Evolutionary conservation across 805 yeast species (phyloP), one percentile per base, ranked within the genome.

Genomic region (Debaryomyces hansenii): DNA sequence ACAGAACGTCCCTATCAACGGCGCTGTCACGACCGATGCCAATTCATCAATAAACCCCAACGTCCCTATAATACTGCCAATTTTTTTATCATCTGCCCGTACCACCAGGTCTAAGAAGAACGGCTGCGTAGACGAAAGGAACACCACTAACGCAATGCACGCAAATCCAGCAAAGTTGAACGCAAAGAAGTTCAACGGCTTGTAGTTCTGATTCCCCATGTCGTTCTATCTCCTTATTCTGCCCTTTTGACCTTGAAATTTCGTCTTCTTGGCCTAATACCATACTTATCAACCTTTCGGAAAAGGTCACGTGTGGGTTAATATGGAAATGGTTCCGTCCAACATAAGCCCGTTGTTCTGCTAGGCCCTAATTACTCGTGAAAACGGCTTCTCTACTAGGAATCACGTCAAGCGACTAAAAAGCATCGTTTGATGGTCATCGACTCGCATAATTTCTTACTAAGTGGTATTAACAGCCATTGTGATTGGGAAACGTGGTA

Each of bases 1-100:
- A 52, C 81, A 74, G 21, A 82, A 55, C 0, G 85, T 78, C 3
- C 91, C 92, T 51, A 84, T 64, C 18, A 84, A 62, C 0, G 91
- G 90, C 10, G 86, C 76, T 14, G 74, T 53, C 0, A 72, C 40
- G 42, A 85, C 75, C 4, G 81, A 71, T 0, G 80, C 63, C 8
- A 84, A 47, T 58, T 85, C 90, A 58, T 85, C 90, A 14, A 74
- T 76, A 36, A 82, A 75, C 1, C 75, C 75, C 36, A 71, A 50
- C 6, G 58, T 50, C 1, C 77, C 77, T 10, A 69, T 63, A 21
- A 63, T 49, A 21, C 54, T 45, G 0, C 76, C 77, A 32, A 70
- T 56, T 21, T 61, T 57, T n/a, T 48, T 52, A 37, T 56, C 56
- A 11, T 58, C 42, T 8, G 66, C 46, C 0, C 62, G 62, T 8